Base-by-base conservation (phyloP, 1,284 basidiomycete genomes). In the Boletellus deceptivus region DNA sequence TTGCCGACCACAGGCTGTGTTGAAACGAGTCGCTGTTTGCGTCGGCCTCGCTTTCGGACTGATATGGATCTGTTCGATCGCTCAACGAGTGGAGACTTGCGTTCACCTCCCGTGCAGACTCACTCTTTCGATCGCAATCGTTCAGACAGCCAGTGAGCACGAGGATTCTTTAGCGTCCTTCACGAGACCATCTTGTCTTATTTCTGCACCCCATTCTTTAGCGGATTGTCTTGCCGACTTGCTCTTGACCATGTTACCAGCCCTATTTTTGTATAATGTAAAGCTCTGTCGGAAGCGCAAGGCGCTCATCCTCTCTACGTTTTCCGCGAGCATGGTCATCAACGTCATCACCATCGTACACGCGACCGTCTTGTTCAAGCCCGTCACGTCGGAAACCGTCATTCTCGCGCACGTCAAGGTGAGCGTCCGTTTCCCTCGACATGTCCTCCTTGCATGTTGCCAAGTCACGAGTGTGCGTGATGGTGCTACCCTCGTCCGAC, bases 271-370 rank as follows among this genome's bases (percentile, higher is more conserved):
- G 48, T 36, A 39, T 18, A 24, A 48, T 7, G 34, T 50, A 2
- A 52, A 39, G n/a, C 37, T 60, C 29, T 41, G 42, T 9, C 38
- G 48, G 22, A 31, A 42, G 17, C 36, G 47, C 27, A 48, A 37
- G 22, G 49, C 44, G 17, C 49, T 60, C 37, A 37, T 59, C 4
- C 9, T 35, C 9, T 37, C 47, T 1, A 43, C 59, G n/a, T 58
- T 59, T 22, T 51, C 59, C 17, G 48, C 52, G n/a, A 50, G 47
- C 40, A 44, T 60, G 22, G 4, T 52, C 33, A 52, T 61, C 35
- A 52, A 48, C 10, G 17, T 43, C 9, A 29, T 60, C 17, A 59
- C 55, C 7, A 42, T 58, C 29, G 14, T 46, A 1, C 51, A 58
- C 7, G 49, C 56, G 17, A 29, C 27, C 13, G 14, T 55, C 3